Conservation (phyloP, 2,329 filamentous ascomycete genomes). For the Hypoxylon sp. region DNA sequence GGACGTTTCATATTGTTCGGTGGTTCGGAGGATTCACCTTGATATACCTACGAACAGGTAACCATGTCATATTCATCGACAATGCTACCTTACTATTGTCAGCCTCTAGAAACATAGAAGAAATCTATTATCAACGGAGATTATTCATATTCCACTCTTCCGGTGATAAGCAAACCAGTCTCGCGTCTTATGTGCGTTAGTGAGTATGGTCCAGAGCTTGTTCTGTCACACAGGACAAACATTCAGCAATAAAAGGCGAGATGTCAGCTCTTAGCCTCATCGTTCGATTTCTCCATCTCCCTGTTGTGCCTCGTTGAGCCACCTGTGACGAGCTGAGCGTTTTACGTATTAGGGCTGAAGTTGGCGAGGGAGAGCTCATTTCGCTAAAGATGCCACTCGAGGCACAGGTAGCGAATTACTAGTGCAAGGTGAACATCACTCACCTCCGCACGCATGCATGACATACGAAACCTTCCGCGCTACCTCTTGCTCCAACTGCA, state of each 20-base stretch:
- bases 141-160: not conserved
- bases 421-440: not conserved
- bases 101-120: not conserved
- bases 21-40: not conserved
- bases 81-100: not conserved
- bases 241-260: conserved; percentile 4
- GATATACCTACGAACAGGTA: not conserved
- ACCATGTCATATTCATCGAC: not conserved
- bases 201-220: not conserved
- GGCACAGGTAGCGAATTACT: not conserved
- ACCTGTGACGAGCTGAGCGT: not conserved
- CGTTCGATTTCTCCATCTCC: conserved; percentile 3
- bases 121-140: not conserved
- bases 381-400: conserved; percentile 7
- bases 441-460: not conserved
- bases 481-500: conserved; percentile 17
- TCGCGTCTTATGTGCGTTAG: not conserved
- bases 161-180: not conserved
- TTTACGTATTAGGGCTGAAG: not conserved
- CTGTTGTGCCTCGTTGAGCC: not conserved
- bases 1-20: not conserved
- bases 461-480: conserved; percentile 22
- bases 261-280: conserved; percentile 10
- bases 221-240: not conserved
- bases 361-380: conserved; percentile 6